Evolutionary conservation across 1,139 yeast species (phyloP), one percentile per base, ranked within the genome.

Genomic region (Magnusiomyces fungicola): DNA sequence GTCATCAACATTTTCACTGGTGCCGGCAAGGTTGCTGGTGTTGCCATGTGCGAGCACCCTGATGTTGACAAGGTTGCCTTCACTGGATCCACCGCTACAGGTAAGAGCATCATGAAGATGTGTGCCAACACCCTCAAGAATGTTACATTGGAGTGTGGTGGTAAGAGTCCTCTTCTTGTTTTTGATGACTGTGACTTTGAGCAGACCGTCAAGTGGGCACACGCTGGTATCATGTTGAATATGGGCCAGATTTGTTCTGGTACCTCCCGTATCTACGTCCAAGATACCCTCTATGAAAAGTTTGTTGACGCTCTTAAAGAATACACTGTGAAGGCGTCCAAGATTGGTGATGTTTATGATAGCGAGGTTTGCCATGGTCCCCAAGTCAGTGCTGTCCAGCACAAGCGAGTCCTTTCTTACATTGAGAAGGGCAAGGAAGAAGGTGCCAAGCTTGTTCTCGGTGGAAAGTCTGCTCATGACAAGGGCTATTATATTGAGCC

Each of bases 191-290:
- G 84, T 58, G 78, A 86, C 62, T 61, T 83, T 47, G 79, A 78
- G 23, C 70, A 71, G 56, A 78, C 95, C 53, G 75, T 84, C 53
- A 72, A 76, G 61, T 75, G 78, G 66, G 70, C 80, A 56, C 73
- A 76, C 55, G 66, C 69, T 45, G 86, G 86, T 66, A 81, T 81
- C 58, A 79, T 80, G 76, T 80, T 75, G 74, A 86, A 86, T 70
- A 81, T 88, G 57, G 95, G 95, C 66, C 94, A 86, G 71, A 86
- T 84, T 46, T 86, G 95, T 68, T 81, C 87, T 59, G 90, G 95
- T 49, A 90, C 92, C 59, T 84, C 94, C 41, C 79, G 95, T 74
- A 74, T 85, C 55, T 83, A 80, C 68, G 78, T 85, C 53, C 94
- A 86, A 68, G 87, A 80, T 55, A 80, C 79, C 48, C 73, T 83